Percentiles rank a stretch among this genome's conserved stretches.
Conservation (phyloP, 208 protist species). For the Acanthamoeba royreba region DNA sequence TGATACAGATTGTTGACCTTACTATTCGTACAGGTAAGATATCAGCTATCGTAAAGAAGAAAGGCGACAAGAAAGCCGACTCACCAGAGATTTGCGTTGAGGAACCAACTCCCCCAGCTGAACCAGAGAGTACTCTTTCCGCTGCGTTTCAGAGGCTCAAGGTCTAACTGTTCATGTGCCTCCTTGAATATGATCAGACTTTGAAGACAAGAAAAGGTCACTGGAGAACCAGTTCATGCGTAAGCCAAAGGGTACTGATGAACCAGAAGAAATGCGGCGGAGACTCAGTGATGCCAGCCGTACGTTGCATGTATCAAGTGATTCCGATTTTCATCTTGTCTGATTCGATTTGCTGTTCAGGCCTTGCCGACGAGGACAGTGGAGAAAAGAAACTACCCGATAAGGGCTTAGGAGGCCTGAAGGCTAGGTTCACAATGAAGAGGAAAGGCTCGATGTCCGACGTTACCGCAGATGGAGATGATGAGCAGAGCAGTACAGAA, state of each 20-base stretch:
- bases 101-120: neutral
- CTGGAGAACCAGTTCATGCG: conserved; percentile 13
- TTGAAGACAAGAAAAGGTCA: neutral
- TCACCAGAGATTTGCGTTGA: neutral
- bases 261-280: neutral
- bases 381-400: neutral
- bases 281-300: neutral
- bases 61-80: neutral
- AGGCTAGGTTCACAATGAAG: neutral
- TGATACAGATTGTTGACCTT: no score
- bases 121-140: neutral
- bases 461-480: neutral
- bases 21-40: neutral
- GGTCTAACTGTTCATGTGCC: neutral
- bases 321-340: no score
- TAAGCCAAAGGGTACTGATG: neutral
- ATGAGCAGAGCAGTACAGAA: neutral
- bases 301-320: no score
- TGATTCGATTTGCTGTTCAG: no score
- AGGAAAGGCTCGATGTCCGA: neutral
- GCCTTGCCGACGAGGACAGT: neutral
- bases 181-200: neutral
- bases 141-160: neutral
- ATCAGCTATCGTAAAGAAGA: conserved; percentile 8
- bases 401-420: neutral